A percentile compares a stretch with the other conserved stretches of the same genome.
Conservation (phyloP, 768 basidiomycete genomes). For the Boletus bicolor region DNA sequence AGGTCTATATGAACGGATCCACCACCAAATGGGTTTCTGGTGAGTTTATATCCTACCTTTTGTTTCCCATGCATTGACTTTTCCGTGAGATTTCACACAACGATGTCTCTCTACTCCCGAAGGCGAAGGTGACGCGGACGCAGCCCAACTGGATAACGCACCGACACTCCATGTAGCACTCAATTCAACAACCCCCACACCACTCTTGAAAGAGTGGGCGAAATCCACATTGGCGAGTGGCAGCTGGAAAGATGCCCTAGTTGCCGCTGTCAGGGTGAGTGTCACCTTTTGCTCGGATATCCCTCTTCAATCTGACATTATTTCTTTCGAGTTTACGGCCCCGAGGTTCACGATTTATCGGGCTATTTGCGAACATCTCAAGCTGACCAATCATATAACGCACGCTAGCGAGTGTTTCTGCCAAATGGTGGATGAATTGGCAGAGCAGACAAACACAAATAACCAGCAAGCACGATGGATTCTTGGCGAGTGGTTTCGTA, state of each 20-base stretch:
- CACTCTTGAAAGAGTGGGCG: constrained; percentile 3
- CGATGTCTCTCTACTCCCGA: not conserved
- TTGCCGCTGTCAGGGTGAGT: not conserved
- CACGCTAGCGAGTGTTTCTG: no score
- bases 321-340: no score
- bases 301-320: no score
- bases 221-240: not conserved
- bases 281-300: no score
- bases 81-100: not conserved
- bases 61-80: not conserved
- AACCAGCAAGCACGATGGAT: no score
- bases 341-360: no score
- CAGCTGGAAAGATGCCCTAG: not conserved
- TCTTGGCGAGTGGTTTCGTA: no score
- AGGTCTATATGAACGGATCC: not conserved
- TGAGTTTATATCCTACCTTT: not conserved
- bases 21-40: not conserved
- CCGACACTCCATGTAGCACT: no score
- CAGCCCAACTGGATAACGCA: not conserved
- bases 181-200: not conserved
- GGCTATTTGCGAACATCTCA: no score
- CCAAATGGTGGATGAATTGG: no score
- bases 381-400: no score
- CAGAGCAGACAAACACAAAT: no score
- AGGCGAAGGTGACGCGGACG: not conserved